These are phyloP conservation scores for Metschnikowia bowlesiae DNA, from an alignment of 805 yeast species.

Conservation along the genomic window DNA sequence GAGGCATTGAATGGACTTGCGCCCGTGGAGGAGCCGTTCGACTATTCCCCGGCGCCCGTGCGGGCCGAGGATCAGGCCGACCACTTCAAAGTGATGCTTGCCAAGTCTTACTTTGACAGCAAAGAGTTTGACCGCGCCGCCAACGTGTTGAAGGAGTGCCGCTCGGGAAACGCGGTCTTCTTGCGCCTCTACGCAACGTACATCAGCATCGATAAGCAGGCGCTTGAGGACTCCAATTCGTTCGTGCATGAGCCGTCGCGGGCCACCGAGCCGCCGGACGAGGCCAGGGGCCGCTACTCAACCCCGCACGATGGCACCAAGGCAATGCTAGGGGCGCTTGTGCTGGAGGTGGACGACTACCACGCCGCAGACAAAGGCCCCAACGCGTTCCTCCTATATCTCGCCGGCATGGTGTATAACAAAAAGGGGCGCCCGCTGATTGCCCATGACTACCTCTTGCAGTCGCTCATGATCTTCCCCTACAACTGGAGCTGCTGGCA, in stretches of 20 bases:
- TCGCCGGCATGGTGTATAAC: conserved; percentile 64
- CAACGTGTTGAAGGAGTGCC: conserved; percentile 48
- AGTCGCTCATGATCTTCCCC: conserved; percentile 65
- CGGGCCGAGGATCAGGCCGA: conserved; percentile 34
- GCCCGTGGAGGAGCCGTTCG: conserved; percentile 12
- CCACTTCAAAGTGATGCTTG: conserved; percentile 50
- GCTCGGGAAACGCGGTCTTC: conserved; percentile 52
- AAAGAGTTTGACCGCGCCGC: conserved; percentile 83
- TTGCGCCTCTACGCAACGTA: conserved; percentile 64
- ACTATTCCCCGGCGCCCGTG: conserved; percentile 10
- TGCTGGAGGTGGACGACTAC: conserved; percentile 37
- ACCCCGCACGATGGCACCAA: not conserved
- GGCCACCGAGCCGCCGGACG: conserved; percentile 1
- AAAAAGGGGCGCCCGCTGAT: conserved; percentile 54
- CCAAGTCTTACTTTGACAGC: conserved; percentile 70
- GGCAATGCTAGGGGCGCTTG: conserved; percentile 14
- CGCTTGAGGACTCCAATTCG: conserved; percentile 69
- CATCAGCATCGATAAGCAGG: conserved; percentile 72
- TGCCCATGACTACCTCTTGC: conserved; percentile 60
- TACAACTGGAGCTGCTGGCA: conserved; percentile 94
- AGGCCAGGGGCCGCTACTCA: not conserved
- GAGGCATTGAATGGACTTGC: conserved; percentile 71
- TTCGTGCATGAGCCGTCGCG: conserved; percentile 41
- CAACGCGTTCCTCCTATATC: conserved; percentile 59
- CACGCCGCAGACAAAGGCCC: conserved; percentile 31